Evolutionary conservation across 176 grass and related monocot species (phyloP).

Genomic region (Musa beccarii): DNA sequence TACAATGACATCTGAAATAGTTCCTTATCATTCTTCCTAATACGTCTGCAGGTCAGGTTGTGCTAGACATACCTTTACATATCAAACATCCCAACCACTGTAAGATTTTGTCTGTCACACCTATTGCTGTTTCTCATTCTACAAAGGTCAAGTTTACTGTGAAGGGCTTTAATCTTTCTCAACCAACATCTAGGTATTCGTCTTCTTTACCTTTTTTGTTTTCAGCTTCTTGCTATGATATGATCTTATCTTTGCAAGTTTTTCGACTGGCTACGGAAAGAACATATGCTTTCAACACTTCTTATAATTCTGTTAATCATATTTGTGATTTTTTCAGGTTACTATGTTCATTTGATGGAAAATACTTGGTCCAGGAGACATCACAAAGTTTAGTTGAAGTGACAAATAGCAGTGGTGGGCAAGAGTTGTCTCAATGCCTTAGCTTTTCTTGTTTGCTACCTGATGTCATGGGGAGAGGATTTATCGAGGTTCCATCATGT

Average conservation of each 20-base stretch:
- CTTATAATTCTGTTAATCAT: not conserved
- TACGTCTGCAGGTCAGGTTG: constrained; percentile 45
- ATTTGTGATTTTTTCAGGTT: constrained; percentile 41
- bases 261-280: not conserved
- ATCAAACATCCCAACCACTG: constrained; percentile 30
- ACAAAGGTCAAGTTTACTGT: constrained; percentile 48
- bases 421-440: constrained; percentile 42
- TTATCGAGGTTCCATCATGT: constrained; percentile 58
- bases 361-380: constrained; percentile 65
- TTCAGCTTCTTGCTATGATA: not conserved
- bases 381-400: constrained; percentile 37
- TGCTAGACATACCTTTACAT: constrained; percentile 49
- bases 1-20: not conserved
- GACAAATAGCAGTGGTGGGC: constrained; percentile 15
- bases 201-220: constrained; percentile 5
- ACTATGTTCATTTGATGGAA: constrained; percentile 72
- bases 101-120: constrained; percentile 46
- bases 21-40: constrained; percentile 15
- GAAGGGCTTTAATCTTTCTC: constrained; percentile 70
- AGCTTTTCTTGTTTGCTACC: constrained; percentile 77
- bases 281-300: not conserved
- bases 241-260: not conserved
- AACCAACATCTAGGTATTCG: constrained; percentile 52
- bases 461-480: constrained; percentile 60
- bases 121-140: constrained; percentile 57